A percentile compares a stretch with the other conserved stretches of the same genome.
Conservation (phyloP, 371 early-diverging fungal genomes). For the Lichtheimia ornata region DNA sequence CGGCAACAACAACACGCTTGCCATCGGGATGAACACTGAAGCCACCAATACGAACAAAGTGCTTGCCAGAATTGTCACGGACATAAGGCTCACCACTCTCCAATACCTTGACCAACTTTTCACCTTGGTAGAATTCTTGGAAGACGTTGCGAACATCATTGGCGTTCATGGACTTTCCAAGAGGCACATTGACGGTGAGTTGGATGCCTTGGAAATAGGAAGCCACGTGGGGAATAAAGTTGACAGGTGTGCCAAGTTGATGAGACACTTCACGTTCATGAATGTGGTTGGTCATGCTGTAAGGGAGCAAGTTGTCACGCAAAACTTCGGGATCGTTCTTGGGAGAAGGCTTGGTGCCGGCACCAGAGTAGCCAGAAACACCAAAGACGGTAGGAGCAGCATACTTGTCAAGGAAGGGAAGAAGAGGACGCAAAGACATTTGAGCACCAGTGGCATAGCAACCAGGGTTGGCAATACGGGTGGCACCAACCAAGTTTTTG, state of each 20-base stretch:
- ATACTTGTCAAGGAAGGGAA: constrained; percentile 61
- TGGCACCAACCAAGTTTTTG: constrained; percentile 54
- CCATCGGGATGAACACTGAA: constrained; percentile 82
- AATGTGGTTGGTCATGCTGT: constrained; percentile 91
- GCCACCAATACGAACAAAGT: constrained; percentile 89
- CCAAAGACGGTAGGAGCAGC: constrained; percentile 86
- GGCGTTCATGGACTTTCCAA: constrained; percentile 66
- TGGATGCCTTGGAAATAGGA: constrained; percentile 93
- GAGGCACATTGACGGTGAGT: constrained; percentile 85
- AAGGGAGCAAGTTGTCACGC: constrained; percentile 87
- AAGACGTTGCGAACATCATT: constrained; percentile 72
- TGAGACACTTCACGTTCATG: constrained; percentile 92
- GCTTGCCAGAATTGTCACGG: constrained; percentile 82
- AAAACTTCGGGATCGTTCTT: constrained; percentile 90
- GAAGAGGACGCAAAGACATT: constrained; percentile 81
- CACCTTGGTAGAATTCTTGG: constrained; percentile 70
- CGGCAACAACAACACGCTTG: constrained; percentile 85
- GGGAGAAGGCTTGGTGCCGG: constrained; percentile 93
- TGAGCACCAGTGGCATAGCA: constrained; percentile 98
- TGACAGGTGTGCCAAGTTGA: constrained; percentile 65
- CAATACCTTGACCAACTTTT: constrained; percentile 79
- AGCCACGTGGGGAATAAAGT: constrained; percentile 92
- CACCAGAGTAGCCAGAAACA: constrained; percentile 96
- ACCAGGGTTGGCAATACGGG: constrained; percentile 91
- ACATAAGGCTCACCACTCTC: constrained; percentile 81